Conservation (phyloP, 2,329 filamentous ascomycete genomes). For the Colletotrichum sp. region DNA sequence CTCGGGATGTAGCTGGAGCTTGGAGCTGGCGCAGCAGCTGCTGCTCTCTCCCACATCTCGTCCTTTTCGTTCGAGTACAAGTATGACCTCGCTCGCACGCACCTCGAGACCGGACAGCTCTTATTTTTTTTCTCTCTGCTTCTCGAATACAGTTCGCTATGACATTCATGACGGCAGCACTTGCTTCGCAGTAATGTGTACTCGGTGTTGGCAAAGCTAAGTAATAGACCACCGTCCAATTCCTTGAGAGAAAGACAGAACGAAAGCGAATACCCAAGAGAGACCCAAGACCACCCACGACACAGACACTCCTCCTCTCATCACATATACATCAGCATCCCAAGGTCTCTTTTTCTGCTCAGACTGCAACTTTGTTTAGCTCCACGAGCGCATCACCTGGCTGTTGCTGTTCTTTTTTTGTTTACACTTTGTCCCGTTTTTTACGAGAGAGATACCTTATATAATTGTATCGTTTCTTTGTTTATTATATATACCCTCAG, state of each 20-base stretch:
- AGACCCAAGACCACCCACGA: neutral
- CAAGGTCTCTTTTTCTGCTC: neutral
- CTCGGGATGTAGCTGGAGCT: neutral
- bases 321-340: neutral
- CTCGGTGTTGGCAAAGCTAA: neutral
- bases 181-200: conserved; percentile 17
- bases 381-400: neutral
- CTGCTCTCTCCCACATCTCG: neutral
- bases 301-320: neutral
- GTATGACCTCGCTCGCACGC: conserved; percentile 8
- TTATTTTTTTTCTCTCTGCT: neutral
- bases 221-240: neutral
- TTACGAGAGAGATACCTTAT: neutral
- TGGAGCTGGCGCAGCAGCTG: neutral
- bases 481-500: neutral
- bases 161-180: conserved; percentile 5
- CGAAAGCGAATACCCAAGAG: neutral
- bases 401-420: neutral
- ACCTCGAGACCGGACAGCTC: neutral
- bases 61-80: neutral
- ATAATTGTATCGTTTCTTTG: neutral
- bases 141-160: conserved; percentile 7
- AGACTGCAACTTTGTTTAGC: neutral
- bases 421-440: neutral
- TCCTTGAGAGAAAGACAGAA: neutral